Conservation (phyloP, 257 asterid species). For the Jasminum sambac region DNA sequence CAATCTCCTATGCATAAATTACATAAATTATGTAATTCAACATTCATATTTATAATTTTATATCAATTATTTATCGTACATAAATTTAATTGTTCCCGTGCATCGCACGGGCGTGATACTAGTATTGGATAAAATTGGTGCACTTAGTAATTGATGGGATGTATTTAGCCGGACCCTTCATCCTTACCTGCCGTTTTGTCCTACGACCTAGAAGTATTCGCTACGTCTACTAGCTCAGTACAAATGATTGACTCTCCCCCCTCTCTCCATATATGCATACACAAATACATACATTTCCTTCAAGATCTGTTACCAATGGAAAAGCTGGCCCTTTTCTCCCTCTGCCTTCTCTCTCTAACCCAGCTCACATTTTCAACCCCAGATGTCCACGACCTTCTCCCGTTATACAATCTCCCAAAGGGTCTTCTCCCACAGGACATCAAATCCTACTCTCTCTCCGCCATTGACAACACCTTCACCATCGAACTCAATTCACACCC, state of each 20-base stretch:
- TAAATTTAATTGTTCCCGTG: too few species aligned
- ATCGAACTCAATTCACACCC: constrained; percentile 40
- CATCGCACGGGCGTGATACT: too few species aligned
- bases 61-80: too few species aligned
- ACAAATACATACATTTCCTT: not conserved
- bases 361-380: constrained; percentile 26
- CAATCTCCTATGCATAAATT: too few species aligned
- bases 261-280: not conserved
- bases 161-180: too few species aligned
- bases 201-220: not conserved
- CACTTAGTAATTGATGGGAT: too few species aligned
- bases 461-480: constrained; percentile 42
- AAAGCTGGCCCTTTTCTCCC: constrained; percentile 25
- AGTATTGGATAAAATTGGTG: too few species aligned
- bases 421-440: constrained; percentile 46
- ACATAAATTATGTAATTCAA: too few species aligned
- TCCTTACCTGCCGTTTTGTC: too few species aligned
- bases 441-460: constrained; percentile 42
- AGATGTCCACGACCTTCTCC: constrained; percentile 49
- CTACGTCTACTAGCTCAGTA: not conserved
- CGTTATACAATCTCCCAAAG: constrained; percentile 46
- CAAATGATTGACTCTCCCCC: not conserved
- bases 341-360: constrained; percentile 28
- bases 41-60: too few species aligned
- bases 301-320: constrained; percentile 23